Conservation (phyloP, 495 filamentous ascomycete genomes). For the Delitschia confertaspora region DNA sequence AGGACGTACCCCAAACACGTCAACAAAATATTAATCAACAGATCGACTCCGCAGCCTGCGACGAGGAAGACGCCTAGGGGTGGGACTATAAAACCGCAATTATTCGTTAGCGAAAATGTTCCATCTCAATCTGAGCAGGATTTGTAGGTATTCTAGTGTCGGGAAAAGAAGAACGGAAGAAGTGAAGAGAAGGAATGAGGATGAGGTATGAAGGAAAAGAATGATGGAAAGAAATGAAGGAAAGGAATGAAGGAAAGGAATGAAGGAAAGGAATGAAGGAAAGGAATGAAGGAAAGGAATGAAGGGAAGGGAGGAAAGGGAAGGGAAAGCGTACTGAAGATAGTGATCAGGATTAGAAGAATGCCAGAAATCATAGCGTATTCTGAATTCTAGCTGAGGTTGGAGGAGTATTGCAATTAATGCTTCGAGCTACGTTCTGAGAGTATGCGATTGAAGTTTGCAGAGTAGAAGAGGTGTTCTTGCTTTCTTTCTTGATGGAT, state of each 20-base stretch:
- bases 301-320: slow-evolving; percentile 4
- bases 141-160: slow-evolving; percentile 5
- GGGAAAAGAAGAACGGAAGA: too few relatives aligned
- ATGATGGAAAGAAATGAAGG: not conserved
- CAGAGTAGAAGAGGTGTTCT: too few relatives aligned
- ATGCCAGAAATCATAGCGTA: slow-evolving; percentile 37
- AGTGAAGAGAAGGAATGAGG: slow-evolving; percentile 3
- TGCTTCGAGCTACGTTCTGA: too few relatives aligned
- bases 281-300: not conserved
- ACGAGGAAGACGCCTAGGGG: slow-evolving; percentile 56
- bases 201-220: not conserved
- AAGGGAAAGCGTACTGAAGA: slow-evolving; percentile 43
- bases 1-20: slow-evolving; percentile 50
- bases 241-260: not conserved
- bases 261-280: slow-evolving; percentile 1
- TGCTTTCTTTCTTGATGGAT: too few relatives aligned
- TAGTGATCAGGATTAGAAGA: slow-evolving; percentile 48
- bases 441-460: too few relatives aligned
- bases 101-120: too few relatives aligned
- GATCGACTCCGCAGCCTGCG: slow-evolving; percentile 54
- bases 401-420: too few relatives aligned
- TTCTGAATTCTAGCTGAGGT: too few relatives aligned
- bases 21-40: slow-evolving; percentile 56
- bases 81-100: slow-evolving; percentile 47
- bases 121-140: too few relatives aligned